Conservation (phyloP, 257 asterid genomes). For the Lithospermum erythrorhizon region DNA sequence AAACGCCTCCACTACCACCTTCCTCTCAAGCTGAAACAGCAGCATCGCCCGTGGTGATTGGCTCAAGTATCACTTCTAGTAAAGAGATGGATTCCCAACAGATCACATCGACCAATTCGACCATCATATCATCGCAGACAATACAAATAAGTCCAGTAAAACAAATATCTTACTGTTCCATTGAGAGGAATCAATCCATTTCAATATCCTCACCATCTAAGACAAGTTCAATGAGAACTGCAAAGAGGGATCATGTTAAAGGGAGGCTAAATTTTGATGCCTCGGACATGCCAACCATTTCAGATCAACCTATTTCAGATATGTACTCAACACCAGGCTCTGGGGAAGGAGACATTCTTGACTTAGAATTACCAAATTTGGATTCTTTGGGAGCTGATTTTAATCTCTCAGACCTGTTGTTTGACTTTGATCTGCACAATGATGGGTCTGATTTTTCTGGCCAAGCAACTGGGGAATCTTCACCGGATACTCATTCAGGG, state of each 20-base stretch:
- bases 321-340: slow-evolving; percentile 49
- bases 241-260: slow-evolving; percentile 59
- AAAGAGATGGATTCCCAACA: slow-evolving; percentile 36
- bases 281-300: slow-evolving; percentile 35
- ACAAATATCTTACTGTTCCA: slow-evolving; percentile 60
- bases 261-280: slow-evolving; percentile 79
- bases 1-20: slow-evolving; percentile 66
- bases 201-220: slow-evolving; percentile 49
- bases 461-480: slow-evolving; percentile 17
- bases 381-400: slow-evolving; percentile 50
- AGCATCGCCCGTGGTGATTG: slow-evolving; percentile 33
- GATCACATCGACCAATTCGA: slow-evolving; percentile 48
- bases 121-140: slow-evolving; percentile 70
- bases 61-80: slow-evolving; percentile 43
- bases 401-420: slow-evolving; percentile 27
- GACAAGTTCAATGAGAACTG: not conserved
- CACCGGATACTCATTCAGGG: slow-evolving; percentile 35
- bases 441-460: slow-evolving; percentile 21
- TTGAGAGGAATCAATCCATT: slow-evolving; percentile 56
- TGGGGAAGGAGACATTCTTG: slow-evolving; percentile 48
- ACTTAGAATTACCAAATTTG: slow-evolving; percentile 53
- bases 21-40: slow-evolving; percentile 55
- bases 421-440: slow-evolving; percentile 30
- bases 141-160: slow-evolving; percentile 71
- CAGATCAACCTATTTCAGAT: slow-evolving; percentile 37